Evolutionary conservation across 1,284 basidiomycete species (phyloP), one percentile per base, ranked within the genome.

Genomic region (Coniophora puteana): DNA sequence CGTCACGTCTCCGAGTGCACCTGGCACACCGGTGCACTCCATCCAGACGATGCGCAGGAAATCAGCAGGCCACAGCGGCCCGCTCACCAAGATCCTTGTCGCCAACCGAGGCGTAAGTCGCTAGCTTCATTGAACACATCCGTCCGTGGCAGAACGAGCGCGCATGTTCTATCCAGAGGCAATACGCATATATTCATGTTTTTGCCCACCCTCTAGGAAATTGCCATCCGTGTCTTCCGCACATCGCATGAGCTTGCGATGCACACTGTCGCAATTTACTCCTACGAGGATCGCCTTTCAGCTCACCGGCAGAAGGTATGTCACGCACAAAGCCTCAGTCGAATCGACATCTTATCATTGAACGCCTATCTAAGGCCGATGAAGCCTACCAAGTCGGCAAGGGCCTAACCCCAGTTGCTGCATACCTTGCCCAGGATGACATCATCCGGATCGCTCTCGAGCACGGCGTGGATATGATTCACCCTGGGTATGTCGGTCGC

Each of bases 381-480:
- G 95, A 99, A 69, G 94, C 95, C 1, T 99, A 98, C 69, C 89
- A 94, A 65, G 95, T 99, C 53, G 96, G 96, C 48, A 92, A 90
- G 57, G 95, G 95, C 18, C 69, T 97, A 45, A 89, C 93, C 12
- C 96, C 96, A 28, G 96, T 99, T 39, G 93, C 76, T 22, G 96
- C 96, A 16, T 99, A 99, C 68, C 86, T 99, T 48, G 88, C 93
- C 13, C 94, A 98, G 63, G 93, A 97, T 53, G 93, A 97, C 59
- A 99, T 99, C 66, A 91, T 99, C 66, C 75, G 83, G 48, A 88
- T 93, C 54, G 93, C 93, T 22, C 75, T 96, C 38, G 94, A 99
- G 66, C 93, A 97, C 68, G 92, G 91, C 29, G 95, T 99, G 29
- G 94, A 99, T 63, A 98, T 99, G 95, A 99, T 99, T 62, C 96